Base-by-base conservation (phyloP, 169 alveolate genomes). In the Eimeria brunetti region DNA sequence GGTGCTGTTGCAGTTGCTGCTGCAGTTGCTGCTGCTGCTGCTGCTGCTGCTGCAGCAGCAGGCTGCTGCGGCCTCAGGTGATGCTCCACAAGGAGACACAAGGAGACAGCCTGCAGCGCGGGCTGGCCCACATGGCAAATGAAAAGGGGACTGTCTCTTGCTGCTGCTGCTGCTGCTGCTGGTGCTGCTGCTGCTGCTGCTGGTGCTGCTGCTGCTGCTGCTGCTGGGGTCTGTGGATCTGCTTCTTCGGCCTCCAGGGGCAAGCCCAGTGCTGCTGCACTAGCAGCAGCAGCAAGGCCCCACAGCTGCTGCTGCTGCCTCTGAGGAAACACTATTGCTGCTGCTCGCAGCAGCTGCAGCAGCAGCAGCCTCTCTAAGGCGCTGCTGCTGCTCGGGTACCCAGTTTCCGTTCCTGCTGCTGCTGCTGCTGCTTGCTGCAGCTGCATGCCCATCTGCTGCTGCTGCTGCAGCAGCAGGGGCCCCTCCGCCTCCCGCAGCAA, bases 41-140 rank as follows among this genome's bases (percentile, higher is more conserved):
- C 73, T 51, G 69, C 91, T 18, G 36, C 49, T 51, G 69, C 73
- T 27, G 89, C 58, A 9, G 78, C 58, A 18, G 91, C 60, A 11
- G 30, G n/a, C 53, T 58, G 38, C 58, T 33, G 75, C 44, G 91
- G 58, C 44, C 91, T n/a, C 22, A 84, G 91, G 58, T 84, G 91
- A 58, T 58, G 6, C 58, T 84, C 78, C 60, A 84, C 91, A 58
- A 84, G 78, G 78, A 84, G 58, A n/a, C 78, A 30, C 60, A 84
- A 24, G 30, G 91, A 30, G 78, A 84, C 91, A 33, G 76, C 91
- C 58, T 84, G 91, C 27, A 84, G 91, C 27, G 60, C 91, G n/a
- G 91, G 73, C 12, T 27, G 91, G 58, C 91, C 91, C 78, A 84
- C 76, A 38, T 51, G 76, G 49, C 18, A 36, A 16, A 56, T 51